Evolutionary conservation across 805 yeast genomes (phyloP), one percentile per base, ranked within the genome.

Genomic region (Lipomyces sp.): DNA sequence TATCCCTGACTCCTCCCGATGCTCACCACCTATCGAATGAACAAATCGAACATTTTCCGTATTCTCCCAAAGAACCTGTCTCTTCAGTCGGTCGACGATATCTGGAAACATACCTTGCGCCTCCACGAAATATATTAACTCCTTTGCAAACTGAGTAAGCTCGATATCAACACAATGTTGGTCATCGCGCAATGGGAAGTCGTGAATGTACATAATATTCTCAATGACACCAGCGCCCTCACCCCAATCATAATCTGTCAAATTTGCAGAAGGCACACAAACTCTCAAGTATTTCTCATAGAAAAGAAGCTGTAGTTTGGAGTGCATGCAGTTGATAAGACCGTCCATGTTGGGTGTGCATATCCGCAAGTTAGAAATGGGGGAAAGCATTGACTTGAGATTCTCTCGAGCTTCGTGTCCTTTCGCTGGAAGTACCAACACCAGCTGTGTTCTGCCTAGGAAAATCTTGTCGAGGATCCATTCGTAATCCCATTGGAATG

Each of bases 231-330:
- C 73, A 10, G 48, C 59, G 24, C 71, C 66, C 53, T 72, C 74
- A 15, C 74, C 74, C 75, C 75, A 72, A 56, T 72, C 74, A 42
- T 72, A 72, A 11, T 63, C 64, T 11, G 72, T 69, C n/a, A 72
- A 66, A 53, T 72, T 72, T 13, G 74, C 74, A 35, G 74, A 59
- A 13, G 74, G 74, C 6, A 72, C 59, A 29, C 63, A 59, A 24
- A 72, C 63, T n/a, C 74, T 61, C 24, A 72, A 54, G 45, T 65
- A 65, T 7, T 53, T 54, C 29, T 72, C 67, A 60, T 63, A 72
- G 42, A 72, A 70, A 3, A 72, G 60, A 7, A 72, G 60, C 63
- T 71, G 71, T 37, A 72, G 57, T 55, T 71, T 71, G 10, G 73
- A 71, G 54, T 71, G 74, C 74, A 71, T 71, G 60, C 67, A 66